Evolutionary conservation across 257 asterid species (phyloP), one percentile per base, ranked within the genome.

Genomic region (Solanum sitiens): DNA sequence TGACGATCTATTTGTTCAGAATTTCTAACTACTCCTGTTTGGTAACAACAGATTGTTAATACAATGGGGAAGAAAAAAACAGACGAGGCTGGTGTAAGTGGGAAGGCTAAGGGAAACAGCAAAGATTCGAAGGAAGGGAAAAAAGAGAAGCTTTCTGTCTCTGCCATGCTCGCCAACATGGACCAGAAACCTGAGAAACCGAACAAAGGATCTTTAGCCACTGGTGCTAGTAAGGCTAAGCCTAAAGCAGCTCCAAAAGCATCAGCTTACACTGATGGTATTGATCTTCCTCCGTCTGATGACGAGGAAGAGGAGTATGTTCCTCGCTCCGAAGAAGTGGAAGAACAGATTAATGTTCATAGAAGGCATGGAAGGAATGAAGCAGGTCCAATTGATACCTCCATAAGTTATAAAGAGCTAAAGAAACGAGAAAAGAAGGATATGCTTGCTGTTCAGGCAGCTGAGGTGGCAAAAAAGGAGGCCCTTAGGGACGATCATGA

Each of bases 401-500:
- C 90, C 25, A 63, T 90, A 27, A 90, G 89, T 73, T 89, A 89
- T 11, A 94, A 94, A 88, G 94, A 92, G 87, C 47, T 89, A 82
- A 93, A 89, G 92, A 93, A 93, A 86, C 92, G 96, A 8, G 98
- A 91, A 87, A 91, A 93, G 91, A 92, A 92, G 91, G 94, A 92
- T 16, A 76, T 90, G 91, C 87, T 92, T 73, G 96, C 92, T 12
- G 75, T 89, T 72, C 94, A 91, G 86, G 92, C 94, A 45, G 92
- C 89, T 15, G 94, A 91, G 90, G 50, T 90, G 63, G 94, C 98
- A 30, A 94, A 92, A 61, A 87, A 82, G 47, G 98, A 94, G 89
- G 95, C 96, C 35, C 93, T 93, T 50, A 94, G 75, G 87, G 96
- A 92, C 87, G 96, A 94, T 83, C 96, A 87, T 50, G 98, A 94